Base-by-base conservation (phyloP, 371 early-diverging fungal species). In the Rhizopus arrhizus region DNA sequence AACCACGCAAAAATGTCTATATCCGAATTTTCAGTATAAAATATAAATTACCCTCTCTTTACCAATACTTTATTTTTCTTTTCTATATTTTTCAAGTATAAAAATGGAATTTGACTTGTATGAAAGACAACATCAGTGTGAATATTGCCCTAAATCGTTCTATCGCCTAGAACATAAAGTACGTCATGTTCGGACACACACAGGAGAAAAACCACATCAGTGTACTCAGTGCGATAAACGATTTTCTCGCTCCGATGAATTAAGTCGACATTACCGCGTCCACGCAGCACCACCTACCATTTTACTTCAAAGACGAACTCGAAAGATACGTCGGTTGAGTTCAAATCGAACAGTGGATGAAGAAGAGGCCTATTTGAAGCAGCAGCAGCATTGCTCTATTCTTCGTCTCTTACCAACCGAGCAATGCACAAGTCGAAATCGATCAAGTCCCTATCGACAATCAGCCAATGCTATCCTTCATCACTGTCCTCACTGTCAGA, bases 161-260 rank as follows among this genome's bases (percentile, higher is more conserved):
- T 87, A 74, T 58, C 89, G 90, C n/a, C 79, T 88, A 31, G 90
- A 90, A 64, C 90, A 90, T 62, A 85, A 87, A 70, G 87, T 86
- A 16, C 84, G 94, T 41, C 94, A 95, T 75, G 87, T 91, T 49
- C 84, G 92, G 59, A 93, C 92, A 2, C 95, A 94, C 66, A 94
- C 95, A 5, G 94, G 94, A 22, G 95, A 95, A 65, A 90, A 87
- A 51, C 94, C 95, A 2, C 91, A 87, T 68, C 84, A 75, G 28
- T 95, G 95, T 71, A 77, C 79, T 13, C 81, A 84, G 54, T 95
- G 95, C 62, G 82, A 84, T 38, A 92, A 92, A 72, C 77, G 88
- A 11, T 95, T 95, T 74, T 85, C 93, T 35, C 82, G 94, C 29
- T 90, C 91, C 10, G 96, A 95, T 73, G 94, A 95, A 72, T 83